phyloP scores from a whole-genome alignment of 1,139 yeast species.

The Suhomyces taliae region DNA sequence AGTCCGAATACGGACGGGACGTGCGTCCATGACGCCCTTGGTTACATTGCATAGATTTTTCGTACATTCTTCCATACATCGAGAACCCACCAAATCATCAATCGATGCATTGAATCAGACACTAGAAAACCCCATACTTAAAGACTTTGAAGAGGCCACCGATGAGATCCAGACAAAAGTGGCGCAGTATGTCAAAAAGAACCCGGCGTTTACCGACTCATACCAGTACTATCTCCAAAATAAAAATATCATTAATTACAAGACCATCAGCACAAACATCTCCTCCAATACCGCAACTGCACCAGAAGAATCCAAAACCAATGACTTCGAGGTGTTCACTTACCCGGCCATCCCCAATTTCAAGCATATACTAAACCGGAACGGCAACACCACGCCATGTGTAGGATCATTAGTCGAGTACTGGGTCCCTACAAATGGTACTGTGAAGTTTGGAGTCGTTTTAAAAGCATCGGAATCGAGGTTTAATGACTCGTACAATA shows the following conservation, averaged over 20 bases:
- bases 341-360: slow-evolving; percentile 14
- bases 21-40: not conserved
- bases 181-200: slow-evolving; percentile 1
- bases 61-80: not conserved
- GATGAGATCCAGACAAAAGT: slow-evolving; percentile 4
- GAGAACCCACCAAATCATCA: not conserved
- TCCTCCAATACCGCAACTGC: not conserved
- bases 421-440: slow-evolving; percentile 14
- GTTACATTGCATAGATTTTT: not conserved
- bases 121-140: not conserved
- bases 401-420: slow-evolving; percentile 40
- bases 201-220: slow-evolving; percentile 4
- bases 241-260: not conserved
- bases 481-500: slow-evolving; percentile 37
- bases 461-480: slow-evolving; percentile 28
- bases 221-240: not conserved
- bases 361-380: slow-evolving; percentile 21
- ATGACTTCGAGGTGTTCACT: not conserved
- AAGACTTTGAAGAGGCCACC: slow-evolving; percentile 2
- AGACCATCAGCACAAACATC: not conserved
- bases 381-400: slow-evolving; percentile 21
- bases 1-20: slow-evolving; percentile 9
- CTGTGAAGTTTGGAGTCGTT: slow-evolving; percentile 33
- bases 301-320: not conserved
- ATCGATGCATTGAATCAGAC: not conserved